Conservation (phyloP, 495 filamentous ascomycete species). For the Podospora comata region DNA sequence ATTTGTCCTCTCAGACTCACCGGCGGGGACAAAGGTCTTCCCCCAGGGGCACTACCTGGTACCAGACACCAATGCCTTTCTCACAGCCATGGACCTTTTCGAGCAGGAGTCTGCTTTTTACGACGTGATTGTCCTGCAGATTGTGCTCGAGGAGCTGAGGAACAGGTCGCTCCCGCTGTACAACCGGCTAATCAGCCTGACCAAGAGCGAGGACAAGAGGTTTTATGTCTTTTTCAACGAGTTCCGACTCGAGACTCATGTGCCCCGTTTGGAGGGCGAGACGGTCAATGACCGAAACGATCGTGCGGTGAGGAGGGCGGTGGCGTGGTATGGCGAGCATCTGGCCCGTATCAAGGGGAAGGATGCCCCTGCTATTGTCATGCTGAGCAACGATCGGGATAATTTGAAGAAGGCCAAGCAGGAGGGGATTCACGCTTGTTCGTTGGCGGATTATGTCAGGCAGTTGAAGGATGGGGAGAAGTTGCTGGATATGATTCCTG, state of each 20-base stretch:
- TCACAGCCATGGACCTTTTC: conserved; percentile 94
- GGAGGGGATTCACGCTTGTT: conserved; percentile 65
- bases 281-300: conserved; percentile 97
- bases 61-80: conserved; percentile 92
- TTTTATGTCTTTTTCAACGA: conserved; percentile 99
- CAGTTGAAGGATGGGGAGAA: conserved; percentile 78
- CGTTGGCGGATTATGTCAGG: conserved; percentile 72
- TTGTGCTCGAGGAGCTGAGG: conserved; percentile 90
- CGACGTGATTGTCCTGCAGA: conserved; percentile 93
- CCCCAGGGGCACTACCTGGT: conserved; percentile 90
- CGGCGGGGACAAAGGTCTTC: conserved; percentile 75
- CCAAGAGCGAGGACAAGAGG: conserved; percentile 90
- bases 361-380: conserved; percentile 72
- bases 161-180: conserved; percentile 93
- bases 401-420: conserved; percentile 78
- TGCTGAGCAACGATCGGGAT: conserved; percentile 88
- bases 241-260: conserved; percentile 87
- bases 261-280: conserved; percentile 70
- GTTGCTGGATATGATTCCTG: conserved; percentile 92
- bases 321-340: conserved; percentile 86
- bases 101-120: conserved; percentile 89
- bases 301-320: conserved; percentile 79
- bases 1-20: conserved; percentile 82
- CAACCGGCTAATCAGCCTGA: conserved; percentile 83
- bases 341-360: conserved; percentile 60